Percentiles rank a stretch among this genome's conserved stretches.
phyloP scores from a whole-genome alignment of 148 eudicot genomes.

The Diospyros lotus region DNA sequence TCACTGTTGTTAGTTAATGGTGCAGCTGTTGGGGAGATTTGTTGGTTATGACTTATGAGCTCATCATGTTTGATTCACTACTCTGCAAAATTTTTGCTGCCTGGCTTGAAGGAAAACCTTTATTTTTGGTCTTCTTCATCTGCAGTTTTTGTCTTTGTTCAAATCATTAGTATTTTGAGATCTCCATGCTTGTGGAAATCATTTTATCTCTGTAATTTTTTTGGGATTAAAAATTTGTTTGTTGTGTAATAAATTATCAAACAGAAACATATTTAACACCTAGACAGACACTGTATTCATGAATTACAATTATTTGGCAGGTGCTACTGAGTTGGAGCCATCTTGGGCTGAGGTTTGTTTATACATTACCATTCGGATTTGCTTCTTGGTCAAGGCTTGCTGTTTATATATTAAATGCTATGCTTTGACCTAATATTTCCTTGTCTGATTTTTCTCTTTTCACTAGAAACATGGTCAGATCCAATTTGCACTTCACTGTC shows the following conservation, averaged over 20 bases:
- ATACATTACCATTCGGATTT: conserved; percentile 5
- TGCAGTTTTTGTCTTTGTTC: not conserved
- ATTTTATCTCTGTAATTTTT: not conserved
- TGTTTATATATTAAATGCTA: not conserved
- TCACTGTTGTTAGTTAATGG: not conserved
- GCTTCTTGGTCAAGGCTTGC: not conserved
- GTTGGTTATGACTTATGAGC: not conserved
- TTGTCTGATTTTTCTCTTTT: no score
- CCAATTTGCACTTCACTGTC: no score
- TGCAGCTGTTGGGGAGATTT: not conserved
- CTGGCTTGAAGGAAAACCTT: not conserved
- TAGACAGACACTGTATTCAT: not conserved
- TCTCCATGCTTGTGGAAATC: not conserved
- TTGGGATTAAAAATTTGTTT: not conserved
- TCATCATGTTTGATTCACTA: not conserved
- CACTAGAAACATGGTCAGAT: no score
- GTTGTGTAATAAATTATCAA: not conserved
- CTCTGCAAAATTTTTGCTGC: not conserved
- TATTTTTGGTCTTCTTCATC: no score
- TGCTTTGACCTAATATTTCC: not conserved
- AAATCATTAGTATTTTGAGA: not conserved
- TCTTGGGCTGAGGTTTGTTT: conserved; percentile 74
- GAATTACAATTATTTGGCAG: conserved; percentile 37
- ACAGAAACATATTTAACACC: not conserved
- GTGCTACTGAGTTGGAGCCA: conserved; percentile 74